Percentiles rank a stretch among this genome's conserved stretches.
Conservation (phyloP, 768 basidiomycete species). For the Lepiota brunneoincarnata region DNA sequence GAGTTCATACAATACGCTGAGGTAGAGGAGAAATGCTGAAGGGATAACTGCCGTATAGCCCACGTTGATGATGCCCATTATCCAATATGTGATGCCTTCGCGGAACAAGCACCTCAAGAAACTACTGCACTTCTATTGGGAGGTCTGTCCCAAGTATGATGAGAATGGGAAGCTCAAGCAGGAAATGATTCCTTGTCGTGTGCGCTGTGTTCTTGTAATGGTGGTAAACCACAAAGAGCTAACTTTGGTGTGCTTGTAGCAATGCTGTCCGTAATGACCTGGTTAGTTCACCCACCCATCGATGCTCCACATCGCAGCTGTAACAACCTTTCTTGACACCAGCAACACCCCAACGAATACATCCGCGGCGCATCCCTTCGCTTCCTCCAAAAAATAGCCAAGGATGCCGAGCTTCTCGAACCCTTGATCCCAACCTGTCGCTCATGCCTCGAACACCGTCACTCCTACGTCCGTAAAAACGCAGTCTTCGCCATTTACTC, state of each 20-base stretch:
- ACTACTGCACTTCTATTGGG: slow-evolving; percentile 93
- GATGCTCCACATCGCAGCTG: slow-evolving; percentile 2
- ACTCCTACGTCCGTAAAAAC: slow-evolving; percentile 97
- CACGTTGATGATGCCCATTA: slow-evolving; percentile 94
- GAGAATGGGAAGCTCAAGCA: slow-evolving; percentile 97
- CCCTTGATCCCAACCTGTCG: slow-evolving; percentile 94
- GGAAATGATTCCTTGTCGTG: slow-evolving; percentile 99
- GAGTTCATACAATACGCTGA: slow-evolving; percentile 22
- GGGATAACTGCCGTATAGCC: slow-evolving; percentile 50
- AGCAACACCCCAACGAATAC: slow-evolving; percentile 99
- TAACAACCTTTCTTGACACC: slow-evolving; percentile 12
- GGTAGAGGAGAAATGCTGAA: not conserved
- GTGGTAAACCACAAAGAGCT: not conserved
- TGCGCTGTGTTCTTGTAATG: slow-evolving; percentile 39
- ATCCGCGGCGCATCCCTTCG: slow-evolving; percentile 97
- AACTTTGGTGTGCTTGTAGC: slow-evolving; percentile 35
- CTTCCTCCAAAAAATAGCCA: slow-evolving; percentile 92
- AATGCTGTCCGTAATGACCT: slow-evolving; percentile 98
- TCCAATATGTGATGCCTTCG: slow-evolving; percentile 96
- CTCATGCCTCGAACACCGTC: slow-evolving; percentile 93
- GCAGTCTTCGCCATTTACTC: slow-evolving; percentile 95
- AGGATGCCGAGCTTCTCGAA: slow-evolving; percentile 91
- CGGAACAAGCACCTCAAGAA: slow-evolving; percentile 97
- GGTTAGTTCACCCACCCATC: slow-evolving; percentile 41
- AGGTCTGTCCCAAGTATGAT: slow-evolving; percentile 97